Base-by-base conservation (phyloP, 148 eudicot species). In the Suaeda aralocaspica region DNA sequence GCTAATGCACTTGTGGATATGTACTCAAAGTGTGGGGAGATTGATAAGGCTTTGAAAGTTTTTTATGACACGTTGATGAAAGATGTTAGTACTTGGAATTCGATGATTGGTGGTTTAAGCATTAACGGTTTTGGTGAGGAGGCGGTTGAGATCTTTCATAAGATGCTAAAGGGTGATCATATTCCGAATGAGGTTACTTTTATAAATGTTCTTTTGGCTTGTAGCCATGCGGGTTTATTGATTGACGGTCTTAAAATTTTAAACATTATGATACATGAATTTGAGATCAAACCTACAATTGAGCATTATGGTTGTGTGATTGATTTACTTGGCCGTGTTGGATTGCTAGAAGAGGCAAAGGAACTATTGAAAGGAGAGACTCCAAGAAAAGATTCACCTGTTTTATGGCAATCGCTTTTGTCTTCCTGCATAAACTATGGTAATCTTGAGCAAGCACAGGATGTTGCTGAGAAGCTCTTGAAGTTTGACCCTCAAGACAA, bases 1-100 rank as follows among this genome's bases (percentile, higher is more conserved):
- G 83, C 77, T 3, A 69, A 77, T 29, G 83, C 83, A 58, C 78
- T 80, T 42, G 80, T 80, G 11, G 77, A 80, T 49, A 76, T 80
- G 83, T 80, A 80, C 34, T 73, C 80, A 15, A 80, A 76, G 74
- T 73, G 80, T 65, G 83, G 83, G 60, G 70, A 62, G 31, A 68
- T 76, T 46, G 70, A 33, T 34, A 76, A 77, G 59, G 80, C 75
- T 36, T 56, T 73, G 41, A 67, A 65, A 31, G 76, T 76, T 5
- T 81, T 81, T 51, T 21, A 22, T 31, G 64, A 18, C 24, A 42
- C 78, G 12, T 36, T 16, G 24, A 26, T 41, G 58, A 81, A 74
- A 41, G 76, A 78, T 21, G 41, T 71, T 15, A 68, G 74, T 68
- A 70, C 73, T 45, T 81, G 81, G 81, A 81, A 81, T 71, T 78